Evolutionary conservation across 1,139 yeast species (phyloP), one percentile per base, ranked within the genome.

Genomic region (Zygosaccharomyces pseudobailii): DNA sequence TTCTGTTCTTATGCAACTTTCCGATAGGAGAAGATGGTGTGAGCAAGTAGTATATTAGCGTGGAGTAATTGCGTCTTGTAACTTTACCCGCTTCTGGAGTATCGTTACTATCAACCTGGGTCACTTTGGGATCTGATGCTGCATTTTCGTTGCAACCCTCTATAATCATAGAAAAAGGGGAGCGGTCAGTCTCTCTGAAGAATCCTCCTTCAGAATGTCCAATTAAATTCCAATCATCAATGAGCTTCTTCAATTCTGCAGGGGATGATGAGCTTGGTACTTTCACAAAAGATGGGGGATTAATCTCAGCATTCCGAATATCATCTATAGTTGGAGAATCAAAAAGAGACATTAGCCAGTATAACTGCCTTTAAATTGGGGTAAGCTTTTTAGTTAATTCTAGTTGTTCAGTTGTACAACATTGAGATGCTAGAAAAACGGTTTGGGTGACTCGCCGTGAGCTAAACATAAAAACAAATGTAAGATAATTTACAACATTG

Each of bases 161-260:
- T 32, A 66, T 65, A 8, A 62, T 63, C 68, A 73, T 64, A 4
- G 51, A 43, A 37, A 68, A 70, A 1, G 72, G 72, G 19, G 78
- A 70, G 47, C 78, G 67, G 50, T 75, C 79, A 0, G 80, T 76
- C 51, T 76, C 79, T 43, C 65, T 73, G 57, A 71, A 76, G 55
- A 71, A 76, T 0, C 80, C 80, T 42, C 79, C 79, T 57, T 74
- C 79, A 41, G 67, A 70, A 56, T 76, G 80, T 25, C 68, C 65
- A 3, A 62, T 54, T 17, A 73, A 55, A 6, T 59, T 50, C 40
- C 70, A 55, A n/a, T 62, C 59, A 7, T 58, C 49, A 33, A 71
- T 68, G 19, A 71, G 43, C 17, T 54, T 48, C 38, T 55, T 42
- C 39, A 58, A 42, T 9, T 43, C 40, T 4, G 50, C 35, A 9